phyloP scores from a whole-genome alignment of 2,329 filamentous ascomycete species.

The Dothistroma pini region DNA sequence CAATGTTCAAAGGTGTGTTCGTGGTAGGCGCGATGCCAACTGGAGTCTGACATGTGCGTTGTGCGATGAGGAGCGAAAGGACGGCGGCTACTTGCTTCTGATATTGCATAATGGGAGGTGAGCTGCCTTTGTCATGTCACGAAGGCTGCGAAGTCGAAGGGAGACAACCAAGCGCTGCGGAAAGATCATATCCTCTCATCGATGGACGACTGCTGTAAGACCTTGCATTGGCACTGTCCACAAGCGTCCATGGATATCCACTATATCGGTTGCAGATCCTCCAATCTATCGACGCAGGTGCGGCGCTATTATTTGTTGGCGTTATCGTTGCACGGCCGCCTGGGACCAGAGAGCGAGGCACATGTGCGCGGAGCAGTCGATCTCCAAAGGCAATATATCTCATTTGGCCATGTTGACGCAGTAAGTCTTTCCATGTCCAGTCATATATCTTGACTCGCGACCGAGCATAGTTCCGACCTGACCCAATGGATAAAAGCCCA shows the following conservation, averaged over 20 bases:
- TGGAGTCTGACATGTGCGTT: conserved; percentile 9
- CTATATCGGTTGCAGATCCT: neutral
- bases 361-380: too few species aligned
- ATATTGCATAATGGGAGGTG: neutral
- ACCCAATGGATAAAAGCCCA: neutral
- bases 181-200: neutral
- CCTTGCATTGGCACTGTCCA: neutral
- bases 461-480: neutral
- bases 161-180: neutral
- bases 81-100: neutral
- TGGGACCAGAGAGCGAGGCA: too few species aligned
- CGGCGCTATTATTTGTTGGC: neutral
- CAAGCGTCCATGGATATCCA: neutral
- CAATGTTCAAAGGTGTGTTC: neutral
- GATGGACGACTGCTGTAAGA: neutral
- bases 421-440: neutral
- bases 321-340: neutral
- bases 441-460: too few species aligned
- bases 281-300: too few species aligned
- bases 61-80: neutral
- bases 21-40: conserved; percentile 5
- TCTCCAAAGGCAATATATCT: too few species aligned
- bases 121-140: neutral
- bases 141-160: neutral
- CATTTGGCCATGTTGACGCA: too few species aligned